Evolutionary conservation across 2,329 filamentous ascomycete species (phyloP), one percentile per base, ranked within the genome.

Genomic region (Fusarium sacchari): DNA sequence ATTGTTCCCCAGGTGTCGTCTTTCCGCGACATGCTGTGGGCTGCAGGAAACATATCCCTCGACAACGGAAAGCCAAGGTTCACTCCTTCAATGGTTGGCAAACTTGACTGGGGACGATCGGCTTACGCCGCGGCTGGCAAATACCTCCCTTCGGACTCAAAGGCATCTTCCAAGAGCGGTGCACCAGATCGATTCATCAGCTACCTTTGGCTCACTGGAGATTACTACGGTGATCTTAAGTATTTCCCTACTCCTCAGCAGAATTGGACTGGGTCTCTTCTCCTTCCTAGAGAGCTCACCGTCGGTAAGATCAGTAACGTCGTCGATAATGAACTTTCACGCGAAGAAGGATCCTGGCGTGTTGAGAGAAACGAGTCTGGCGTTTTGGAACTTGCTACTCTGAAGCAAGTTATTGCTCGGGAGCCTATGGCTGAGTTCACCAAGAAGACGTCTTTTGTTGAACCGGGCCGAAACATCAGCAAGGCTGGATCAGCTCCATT

Each of bases 41-140:
- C 80, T 18, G 77, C 83, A 28, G 83, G 83, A 39, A 80, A 81
- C 30, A 67, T 84, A 30, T 76, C 77, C 3, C 37, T 79, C 4
- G 67, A 77, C 12, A 63, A 79, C 9, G 79, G 78, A 2, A 61
- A 75, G 17, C 69, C 81, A 47, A 80, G 80, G 28, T 85, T 85
- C 64, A 77, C 74, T 34, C 83, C 83, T 1, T 82, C 74, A 3
- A 85, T 84, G 83, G 81, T 82, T 5, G 83, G 83, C 4, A 80
- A 79, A 34, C 72, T 85, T 3, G 84, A 85, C 59, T 84, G 81
- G 76, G 84, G 84, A 15, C 69, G 73, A 6, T 84, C 81, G 0
- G 83, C 83, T 9, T 85, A 85, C 67, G 84, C 84, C 17, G 83
- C 83, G 7, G 83, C 83, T 20, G 84, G 84, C 7, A 85, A 85